Conservation (phyloP, 2,329 filamentous ascomycete species). For the Colletotrichum sp. region DNA sequence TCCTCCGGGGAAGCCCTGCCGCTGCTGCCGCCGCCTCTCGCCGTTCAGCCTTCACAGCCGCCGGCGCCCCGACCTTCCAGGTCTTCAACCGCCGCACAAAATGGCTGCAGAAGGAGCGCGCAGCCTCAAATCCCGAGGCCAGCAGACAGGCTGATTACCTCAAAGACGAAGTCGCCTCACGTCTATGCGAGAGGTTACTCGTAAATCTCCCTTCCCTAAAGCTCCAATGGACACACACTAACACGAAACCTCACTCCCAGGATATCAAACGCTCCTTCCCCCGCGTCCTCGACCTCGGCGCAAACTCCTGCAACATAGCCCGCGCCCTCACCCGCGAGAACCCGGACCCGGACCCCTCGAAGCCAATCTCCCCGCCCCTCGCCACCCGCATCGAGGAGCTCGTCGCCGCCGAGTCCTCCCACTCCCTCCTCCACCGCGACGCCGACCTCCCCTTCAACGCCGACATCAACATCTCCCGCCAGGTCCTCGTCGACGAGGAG, state of each 20-base stretch:
- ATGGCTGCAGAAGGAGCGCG: conserved; percentile 89
- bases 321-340: conserved; percentile 76
- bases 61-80: conserved; percentile 79
- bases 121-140: conserved; percentile 70
- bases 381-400: conserved; percentile 75
- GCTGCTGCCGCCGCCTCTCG: conserved; percentile 24
- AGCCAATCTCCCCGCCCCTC: conserved; percentile 68
- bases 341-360: conserved; percentile 63
- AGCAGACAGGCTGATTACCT: conserved; percentile 90
- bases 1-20: neutral
- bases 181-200: conserved; percentile 84
- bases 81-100: conserved; percentile 92
- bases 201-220: conserved; percentile 44
- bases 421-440: conserved; percentile 81
- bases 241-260: conserved; percentile 45
- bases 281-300: conserved; percentile 87
- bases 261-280: conserved; percentile 92
- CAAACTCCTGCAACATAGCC: conserved; percentile 94
- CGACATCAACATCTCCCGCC: conserved; percentile 72
- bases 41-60: conserved; percentile 73
- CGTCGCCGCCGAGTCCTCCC: conserved; percentile 82
- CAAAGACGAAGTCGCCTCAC: conserved; percentile 86
- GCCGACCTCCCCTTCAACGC: conserved; percentile 75
- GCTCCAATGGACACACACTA: neutral
- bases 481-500: conserved; percentile 78